phyloP scores from a whole-genome alignment of 2,329 filamentous ascomycete genomes.

The Fusarium heterosporum region DNA sequence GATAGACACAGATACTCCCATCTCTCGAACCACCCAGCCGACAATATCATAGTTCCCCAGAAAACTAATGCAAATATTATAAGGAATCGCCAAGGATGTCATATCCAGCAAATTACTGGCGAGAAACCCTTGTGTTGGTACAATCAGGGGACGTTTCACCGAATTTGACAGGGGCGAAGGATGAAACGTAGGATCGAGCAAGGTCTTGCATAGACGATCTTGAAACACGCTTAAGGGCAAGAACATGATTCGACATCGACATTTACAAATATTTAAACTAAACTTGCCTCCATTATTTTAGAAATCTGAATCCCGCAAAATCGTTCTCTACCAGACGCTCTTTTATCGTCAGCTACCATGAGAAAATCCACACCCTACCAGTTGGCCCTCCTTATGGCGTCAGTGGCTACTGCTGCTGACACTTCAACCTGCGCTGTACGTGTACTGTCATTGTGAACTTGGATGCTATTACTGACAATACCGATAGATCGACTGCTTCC shows the following conservation, averaged over 20 bases:
- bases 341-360: conserved; percentile 7
- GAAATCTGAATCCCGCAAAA: accelerated
- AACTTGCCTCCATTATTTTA: background rate
- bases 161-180: conserved; percentile 6
- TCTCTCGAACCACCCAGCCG: background rate
- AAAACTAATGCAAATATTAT: background rate
- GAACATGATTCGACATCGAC: background rate
- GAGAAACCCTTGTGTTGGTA: background rate
- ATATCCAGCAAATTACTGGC: background rate
- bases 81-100: background rate
- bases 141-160: conserved; percentile 5
- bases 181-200: conserved; percentile 33
- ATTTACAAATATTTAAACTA: conserved; percentile 6
- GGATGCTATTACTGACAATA: background rate
- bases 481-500: conserved; percentile 47
- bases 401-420: conserved; percentile 9
- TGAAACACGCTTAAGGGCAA: conserved; percentile 24
- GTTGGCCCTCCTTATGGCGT: conserved; percentile 25
- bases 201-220: conserved; percentile 31
- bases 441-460: accelerated
- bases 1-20: background rate
- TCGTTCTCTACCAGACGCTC: no score
- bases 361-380: conserved; percentile 23
- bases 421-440: conserved; percentile 36
- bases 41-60: no score